Conservation (phyloP, 1,284 basidiomycete species). For the Heliocybe sulcata region DNA sequence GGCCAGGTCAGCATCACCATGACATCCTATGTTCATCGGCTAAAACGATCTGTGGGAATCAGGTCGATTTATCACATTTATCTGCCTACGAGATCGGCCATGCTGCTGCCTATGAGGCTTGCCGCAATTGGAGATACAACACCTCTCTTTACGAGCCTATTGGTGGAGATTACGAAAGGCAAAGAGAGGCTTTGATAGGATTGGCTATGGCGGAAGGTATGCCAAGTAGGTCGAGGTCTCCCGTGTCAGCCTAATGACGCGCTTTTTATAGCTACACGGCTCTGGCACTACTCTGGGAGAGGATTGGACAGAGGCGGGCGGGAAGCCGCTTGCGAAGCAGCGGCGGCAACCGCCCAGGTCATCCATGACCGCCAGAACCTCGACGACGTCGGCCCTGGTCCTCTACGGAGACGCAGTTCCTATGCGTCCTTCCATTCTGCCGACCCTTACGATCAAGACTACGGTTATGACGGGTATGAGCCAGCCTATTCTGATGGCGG, state of each 20-base stretch:
- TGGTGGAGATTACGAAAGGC: slow-evolving; percentile 42
- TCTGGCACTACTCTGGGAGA: slow-evolving; percentile 38
- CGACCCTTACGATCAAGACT: neutral
- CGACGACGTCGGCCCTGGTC: neutral
- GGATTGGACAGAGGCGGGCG: slow-evolving; percentile 34
- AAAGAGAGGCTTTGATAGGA: slow-evolving; percentile 53
- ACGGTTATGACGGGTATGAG: neutral
- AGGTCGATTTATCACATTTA: slow-evolving; percentile 29
- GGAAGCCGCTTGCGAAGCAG: slow-evolving; percentile 41
- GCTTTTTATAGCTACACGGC: slow-evolving; percentile 15
- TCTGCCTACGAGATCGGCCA: slow-evolving; percentile 50
- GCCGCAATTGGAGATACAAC: slow-evolving; percentile 55
- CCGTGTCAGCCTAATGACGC: slow-evolving; percentile 3
- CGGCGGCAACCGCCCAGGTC: slow-evolving; percentile 42
- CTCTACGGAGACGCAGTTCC: neutral
- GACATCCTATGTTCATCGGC: slow-evolving; percentile 2
- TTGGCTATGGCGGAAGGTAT: slow-evolving; percentile 58
- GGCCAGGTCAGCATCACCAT: slow-evolving; percentile 32
- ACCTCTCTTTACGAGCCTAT: slow-evolving; percentile 44
- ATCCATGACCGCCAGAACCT: neutral
- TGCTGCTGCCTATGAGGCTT: slow-evolving; percentile 65
- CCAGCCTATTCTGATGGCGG: neutral
- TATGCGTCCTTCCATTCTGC: neutral
- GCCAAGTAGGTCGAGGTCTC: slow-evolving; percentile 8
- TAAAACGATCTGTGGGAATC: slow-evolving; percentile 24